Evolutionary conservation across 345 rosid genomes (phyloP).

Genomic region (Bretschneidera sinensis): DNA sequence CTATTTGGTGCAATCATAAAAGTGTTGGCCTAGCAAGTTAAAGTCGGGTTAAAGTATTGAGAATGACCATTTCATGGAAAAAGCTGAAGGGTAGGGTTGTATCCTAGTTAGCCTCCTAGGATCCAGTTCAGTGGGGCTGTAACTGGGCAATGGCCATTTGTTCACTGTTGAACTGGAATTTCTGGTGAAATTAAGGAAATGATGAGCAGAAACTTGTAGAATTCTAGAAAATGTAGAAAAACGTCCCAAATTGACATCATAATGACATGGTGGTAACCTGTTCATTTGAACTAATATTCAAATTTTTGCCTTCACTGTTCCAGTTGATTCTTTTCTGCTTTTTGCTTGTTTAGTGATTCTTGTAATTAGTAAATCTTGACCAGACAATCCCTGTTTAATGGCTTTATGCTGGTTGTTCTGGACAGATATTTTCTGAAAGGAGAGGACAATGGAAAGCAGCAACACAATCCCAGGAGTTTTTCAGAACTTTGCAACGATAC

Average conservation of each 20-base stretch:
- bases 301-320: not conserved
- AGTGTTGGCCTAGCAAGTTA: not conserved
- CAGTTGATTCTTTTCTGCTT: conserved; percentile 1
- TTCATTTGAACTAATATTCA: not conserved
- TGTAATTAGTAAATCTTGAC: not conserved
- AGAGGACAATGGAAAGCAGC: conserved; percentile 99
- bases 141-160: not conserved
- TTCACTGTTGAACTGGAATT: not conserved
- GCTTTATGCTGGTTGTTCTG: conserved; percentile 14
- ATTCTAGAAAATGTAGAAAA: no score
- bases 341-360: not conserved
- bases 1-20: not conserved
- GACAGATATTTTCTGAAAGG: conserved; percentile 86
- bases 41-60: no score
- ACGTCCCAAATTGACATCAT: not conserved
- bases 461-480: conserved; percentile 89
- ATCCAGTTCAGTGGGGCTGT: no score
- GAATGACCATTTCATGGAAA: no score
- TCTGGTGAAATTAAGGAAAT: not conserved
- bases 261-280: not conserved
- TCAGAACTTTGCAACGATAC: conserved; percentile 83
- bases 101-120: no score
- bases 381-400: not conserved
- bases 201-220: not conserved
- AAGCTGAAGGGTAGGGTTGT: not conserved